Evolutionary conservation across 768 basidiomycete species (phyloP), one percentile per base, ranked within the genome.

Genomic region (Naganishia friedmannii): DNA sequence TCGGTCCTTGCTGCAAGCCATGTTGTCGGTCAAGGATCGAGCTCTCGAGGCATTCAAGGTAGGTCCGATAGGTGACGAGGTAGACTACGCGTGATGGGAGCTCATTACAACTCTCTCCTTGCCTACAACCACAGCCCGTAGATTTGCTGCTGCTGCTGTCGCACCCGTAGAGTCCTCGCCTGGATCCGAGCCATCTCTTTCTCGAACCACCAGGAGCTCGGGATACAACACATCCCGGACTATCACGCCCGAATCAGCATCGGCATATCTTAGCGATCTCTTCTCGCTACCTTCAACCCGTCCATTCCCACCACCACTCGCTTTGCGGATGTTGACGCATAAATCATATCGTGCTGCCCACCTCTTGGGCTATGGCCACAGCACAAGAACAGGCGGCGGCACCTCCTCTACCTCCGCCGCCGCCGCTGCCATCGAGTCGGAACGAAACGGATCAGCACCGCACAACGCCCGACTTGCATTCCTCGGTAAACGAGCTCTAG

Each of bases 271-370:
- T 31, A 68, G 72, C 54, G 69, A 77, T 53, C 71, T 81, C 6
- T 73, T 81, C 39, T 54, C 67, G 45, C 67, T 81, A 1, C 77
- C 78, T 9, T 58, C 74, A 17, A 54, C 72, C 13, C 70, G 71
- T n/a, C 67, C 69, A 54, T 77, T 81, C 70, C 73, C 78, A 21
- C 75, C 76, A 1, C 55, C 67, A n/a, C 73, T 79, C 10, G 74
- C 78, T 7, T 72, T 81, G 3, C 78, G 78, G 48, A 78, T 78
- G 63, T 69, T 81, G 21, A 81, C 79, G 0, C 79, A 81, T 68
- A 79, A 79, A 76, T 79, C 78, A 48, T 81, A 76, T 63, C 72
- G 75, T n/a, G 75, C 73, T 60, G 73, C 72, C 9, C 78, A 81
- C 34, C 53, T 72, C n/a, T 72, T 78, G 53, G 73, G 74, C 6